Conservation (phyloP, 2,329 filamentous ascomycete species). For the Fusarium drepaniforme region DNA sequence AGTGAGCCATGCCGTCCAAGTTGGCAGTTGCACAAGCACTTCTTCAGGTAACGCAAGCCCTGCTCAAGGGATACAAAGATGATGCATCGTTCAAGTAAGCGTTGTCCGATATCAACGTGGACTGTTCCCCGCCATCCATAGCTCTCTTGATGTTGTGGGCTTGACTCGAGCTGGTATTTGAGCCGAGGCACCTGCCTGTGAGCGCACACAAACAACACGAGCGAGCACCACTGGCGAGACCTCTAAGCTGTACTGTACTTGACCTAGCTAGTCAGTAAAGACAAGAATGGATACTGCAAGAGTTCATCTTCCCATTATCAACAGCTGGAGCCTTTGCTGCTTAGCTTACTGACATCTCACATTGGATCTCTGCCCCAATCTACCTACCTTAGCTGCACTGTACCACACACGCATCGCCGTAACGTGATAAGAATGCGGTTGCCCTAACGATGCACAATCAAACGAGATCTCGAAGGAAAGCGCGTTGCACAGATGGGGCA, state of each 20-base stretch:
- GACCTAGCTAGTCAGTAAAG: background rate
- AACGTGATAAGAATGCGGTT: slow-evolving; percentile 36
- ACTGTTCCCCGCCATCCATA: slow-evolving; percentile 7
- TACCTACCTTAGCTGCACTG: slow-evolving; percentile 1
- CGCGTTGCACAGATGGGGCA: slow-evolving; percentile 43
- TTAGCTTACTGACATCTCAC: background rate
- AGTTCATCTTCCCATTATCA: background rate
- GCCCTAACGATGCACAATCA: slow-evolving; percentile 41
- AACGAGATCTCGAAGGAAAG: slow-evolving; percentile 42
- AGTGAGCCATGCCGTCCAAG: slow-evolving; percentile 19
- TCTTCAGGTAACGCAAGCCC: slow-evolving; percentile 22
- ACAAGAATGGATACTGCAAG: background rate
- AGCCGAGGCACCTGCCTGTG: background rate
- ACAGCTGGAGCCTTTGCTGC: background rate
- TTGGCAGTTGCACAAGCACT: slow-evolving; percentile 28
- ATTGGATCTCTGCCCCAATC: background rate
- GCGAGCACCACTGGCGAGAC: background rate
- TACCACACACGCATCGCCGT: slow-evolving; percentile 6
- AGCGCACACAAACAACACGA: background rate
- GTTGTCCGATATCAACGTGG: slow-evolving; percentile 19
- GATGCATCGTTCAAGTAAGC: slow-evolving; percentile 24
- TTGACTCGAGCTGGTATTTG: background rate
- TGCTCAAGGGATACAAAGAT: slow-evolving; percentile 32
- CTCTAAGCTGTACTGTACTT: background rate
- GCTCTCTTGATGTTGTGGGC: background rate